Evolutionary conservation across 164 flowering plant genomes (phyloP).

Genomic region (Cinnamomum micranthum): DNA sequence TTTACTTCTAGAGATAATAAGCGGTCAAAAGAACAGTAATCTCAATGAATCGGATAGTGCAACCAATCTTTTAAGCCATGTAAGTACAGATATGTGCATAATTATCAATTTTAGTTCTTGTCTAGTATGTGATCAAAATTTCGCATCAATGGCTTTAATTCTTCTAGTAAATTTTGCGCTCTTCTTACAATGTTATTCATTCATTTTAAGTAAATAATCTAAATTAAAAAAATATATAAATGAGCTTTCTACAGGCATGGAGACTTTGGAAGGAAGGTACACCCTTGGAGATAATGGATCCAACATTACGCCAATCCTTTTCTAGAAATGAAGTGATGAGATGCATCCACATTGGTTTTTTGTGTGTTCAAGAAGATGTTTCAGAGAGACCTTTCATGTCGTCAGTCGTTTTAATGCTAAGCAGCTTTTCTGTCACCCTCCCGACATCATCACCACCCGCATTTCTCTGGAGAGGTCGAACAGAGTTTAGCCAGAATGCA

Average conservation of each 20-base stretch:
- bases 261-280: slow-evolving; percentile 29
- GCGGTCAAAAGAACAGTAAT: slow-evolving; percentile 10
- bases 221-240: not conserved
- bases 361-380: slow-evolving; percentile 48
- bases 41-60: not conserved
- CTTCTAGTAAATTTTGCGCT: no score
- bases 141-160: slow-evolving; percentile 14
- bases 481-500: not conserved
- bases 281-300: slow-evolving; percentile 34
- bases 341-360: slow-evolving; percentile 45
- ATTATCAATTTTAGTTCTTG: not conserved
- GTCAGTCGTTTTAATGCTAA: slow-evolving; percentile 23
- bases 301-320: slow-evolving; percentile 8
- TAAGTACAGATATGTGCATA: not conserved
- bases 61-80: not conserved
- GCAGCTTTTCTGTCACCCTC: slow-evolving; percentile 15
- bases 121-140: slow-evolving; percentile 18
- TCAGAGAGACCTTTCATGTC: slow-evolving; percentile 45
- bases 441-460: slow-evolving; percentile 28
- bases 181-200: not conserved
- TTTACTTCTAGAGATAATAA: slow-evolving; percentile 15
- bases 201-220: no score
- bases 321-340: slow-evolving; percentile 22
- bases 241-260: slow-evolving; percentile 36
- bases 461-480: slow-evolving; percentile 6